Base-by-base conservation (phyloP, 228 moss, liverwort and hornwort genomes). In the Sphagnum fallax region DNA sequence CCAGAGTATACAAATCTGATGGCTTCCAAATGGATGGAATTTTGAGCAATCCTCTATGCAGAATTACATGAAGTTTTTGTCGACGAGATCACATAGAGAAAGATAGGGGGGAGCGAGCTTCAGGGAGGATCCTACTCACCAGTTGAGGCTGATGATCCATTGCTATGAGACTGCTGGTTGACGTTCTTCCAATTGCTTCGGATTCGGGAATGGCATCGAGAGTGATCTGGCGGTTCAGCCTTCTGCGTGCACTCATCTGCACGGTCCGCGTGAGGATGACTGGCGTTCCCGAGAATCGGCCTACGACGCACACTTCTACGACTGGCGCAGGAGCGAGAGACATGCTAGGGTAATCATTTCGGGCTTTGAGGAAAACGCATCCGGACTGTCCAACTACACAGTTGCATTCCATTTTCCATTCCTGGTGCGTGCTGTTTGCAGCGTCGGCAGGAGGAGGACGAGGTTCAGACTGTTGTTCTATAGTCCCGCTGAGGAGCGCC, bases 181-280 rank as follows among this genome's bases (percentile, higher is more conserved):
- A 75, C 63, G 65, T 32, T 70, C 78, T 77, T 47, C 86, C 83
- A 18, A 83, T 74, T 70, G 89, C 96, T 64, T 97, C 91, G 10
- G 83, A 53, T 74, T 93, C 96, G n/a, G 83, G 89, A 73, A 97
- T 97, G 5, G 91, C 86, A 77, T 90, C 85, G 5, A 97, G 73
- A 52, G 88, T 90, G 58, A 75, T 73, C 53, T 80, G 84, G 10
- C 90, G 77, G 53, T 71, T 82, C 4, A 70, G 53, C 76, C 82
- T 87, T 60, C 93, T 86, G 66, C 93, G 87, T 16, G 81, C 75
- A 61, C 69, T 69, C 49, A 93, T 76, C 69, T 85, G 83, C 67
- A 93, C 90, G 49, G 82, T 89, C 83, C 93, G 86, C 5, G 93
- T 83, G 63, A 97, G 59, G 5, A 90, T 79, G 11, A 85, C 82